These are phyloP conservation scores for Tricholoma bakamatsutake DNA, from an alignment of 768 basidiomycete species.

Conservation along the genomic window DNA sequence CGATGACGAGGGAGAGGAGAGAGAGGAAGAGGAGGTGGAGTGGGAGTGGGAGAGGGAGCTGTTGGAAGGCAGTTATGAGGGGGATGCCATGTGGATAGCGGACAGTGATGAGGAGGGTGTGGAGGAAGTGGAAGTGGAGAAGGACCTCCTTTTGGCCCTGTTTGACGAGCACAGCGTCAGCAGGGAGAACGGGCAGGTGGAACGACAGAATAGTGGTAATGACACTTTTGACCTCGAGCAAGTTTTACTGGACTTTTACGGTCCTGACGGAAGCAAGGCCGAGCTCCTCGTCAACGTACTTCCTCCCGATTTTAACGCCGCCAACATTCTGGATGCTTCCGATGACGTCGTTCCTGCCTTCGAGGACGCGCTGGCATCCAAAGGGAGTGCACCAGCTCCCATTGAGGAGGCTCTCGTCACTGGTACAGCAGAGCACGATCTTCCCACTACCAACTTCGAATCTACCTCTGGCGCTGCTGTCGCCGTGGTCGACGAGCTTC, in stretches of 20 bases:
- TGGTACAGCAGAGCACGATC: too few species aligned
- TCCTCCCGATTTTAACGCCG: neutral
- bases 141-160: neutral
- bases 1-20: neutral
- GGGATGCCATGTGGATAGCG: neutral
- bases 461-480: too few species aligned
- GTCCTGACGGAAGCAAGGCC: neutral
- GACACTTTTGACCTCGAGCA: neutral
- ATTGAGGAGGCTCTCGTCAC: neutral
- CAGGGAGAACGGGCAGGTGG: neutral
- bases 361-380: neutral
- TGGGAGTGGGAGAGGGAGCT: neutral
- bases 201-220: neutral
- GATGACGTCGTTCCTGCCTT: neutral
- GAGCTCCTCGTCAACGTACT: neutral
- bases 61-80: neutral
- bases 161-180: neutral
- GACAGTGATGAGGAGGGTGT: neutral
- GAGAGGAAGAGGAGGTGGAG: neutral
- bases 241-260: neutral
- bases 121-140: neutral
- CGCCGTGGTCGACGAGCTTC: too few species aligned
- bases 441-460: too few species aligned
- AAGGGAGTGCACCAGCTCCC: neutral
- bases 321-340: neutral